These are phyloP conservation scores for Plasmodium gallinaceum DNA, from an alignment of 169 alveolate species.

Conservation along the genomic window DNA sequence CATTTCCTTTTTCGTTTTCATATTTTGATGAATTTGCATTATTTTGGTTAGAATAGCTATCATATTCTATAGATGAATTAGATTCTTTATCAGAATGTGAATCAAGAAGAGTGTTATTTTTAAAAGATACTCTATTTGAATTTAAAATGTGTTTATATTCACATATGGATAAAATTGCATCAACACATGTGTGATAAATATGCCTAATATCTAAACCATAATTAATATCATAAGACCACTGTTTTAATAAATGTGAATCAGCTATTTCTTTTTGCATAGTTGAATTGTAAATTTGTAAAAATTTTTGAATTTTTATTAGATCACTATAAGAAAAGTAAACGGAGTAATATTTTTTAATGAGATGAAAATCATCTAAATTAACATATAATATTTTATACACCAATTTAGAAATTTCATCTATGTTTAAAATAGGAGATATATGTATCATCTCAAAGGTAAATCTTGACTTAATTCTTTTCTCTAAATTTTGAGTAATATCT, in stretches of 20 bases:
- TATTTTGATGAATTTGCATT: neutral
- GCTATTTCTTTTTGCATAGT: constrained; percentile 75
- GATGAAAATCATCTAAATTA: constrained; percentile 67
- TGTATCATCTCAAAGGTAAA: constrained; percentile 82
- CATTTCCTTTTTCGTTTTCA: neutral
- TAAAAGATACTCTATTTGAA: neutral
- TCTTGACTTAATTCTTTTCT: constrained; percentile 85
- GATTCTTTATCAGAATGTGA: neutral
- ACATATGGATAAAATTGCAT: constrained; percentile 57
- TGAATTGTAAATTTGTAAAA: constrained; percentile 53
- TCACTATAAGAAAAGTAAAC: constrained; percentile 57
- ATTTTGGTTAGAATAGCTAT: too few relatives aligned
- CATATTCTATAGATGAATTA: neutral
- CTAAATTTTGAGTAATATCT: constrained; percentile 81
- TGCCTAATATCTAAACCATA: constrained; percentile 70
- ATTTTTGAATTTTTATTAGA: constrained; percentile 36
- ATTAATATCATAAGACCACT: constrained; percentile 69
- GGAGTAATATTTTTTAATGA: constrained; percentile 64
- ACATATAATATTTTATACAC: constrained; percentile 68
- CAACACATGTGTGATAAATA: constrained; percentile 66
- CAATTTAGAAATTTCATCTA: constrained; percentile 56
- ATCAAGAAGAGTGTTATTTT: constrained; percentile 37
- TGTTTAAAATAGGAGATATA: constrained; percentile 61
- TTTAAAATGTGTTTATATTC: constrained; percentile 37
- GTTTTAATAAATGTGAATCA: constrained; percentile 25